Conservation (phyloP, 2,329 filamentous ascomycete species). For the Curvularia sp. region DNA sequence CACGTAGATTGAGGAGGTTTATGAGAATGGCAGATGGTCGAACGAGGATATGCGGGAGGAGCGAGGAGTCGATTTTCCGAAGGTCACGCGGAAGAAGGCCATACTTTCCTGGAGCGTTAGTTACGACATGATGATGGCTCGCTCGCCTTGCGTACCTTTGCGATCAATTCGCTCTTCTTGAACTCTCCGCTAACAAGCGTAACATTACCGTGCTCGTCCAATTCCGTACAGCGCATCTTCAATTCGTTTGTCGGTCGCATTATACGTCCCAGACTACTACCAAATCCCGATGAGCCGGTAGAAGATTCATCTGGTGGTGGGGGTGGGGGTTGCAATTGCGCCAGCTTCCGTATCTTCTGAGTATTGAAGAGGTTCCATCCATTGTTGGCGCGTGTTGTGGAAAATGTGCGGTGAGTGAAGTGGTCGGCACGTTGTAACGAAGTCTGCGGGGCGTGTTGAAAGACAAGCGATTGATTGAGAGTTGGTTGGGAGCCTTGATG, state of each 20-base stretch:
- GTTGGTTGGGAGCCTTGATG: constrained; percentile 3
- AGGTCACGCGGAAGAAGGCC: constrained; percentile 91
- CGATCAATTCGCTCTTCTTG: constrained; percentile 96
- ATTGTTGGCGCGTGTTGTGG: constrained; percentile 19
- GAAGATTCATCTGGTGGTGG: constrained; percentile 64
- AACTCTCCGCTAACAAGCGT: constrained; percentile 94
- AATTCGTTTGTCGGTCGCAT: constrained; percentile 84
- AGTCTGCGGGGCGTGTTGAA: neutral
- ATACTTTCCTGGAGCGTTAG: constrained; percentile 65
- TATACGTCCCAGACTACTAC: constrained; percentile 66
- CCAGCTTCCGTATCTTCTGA: constrained; percentile 46
- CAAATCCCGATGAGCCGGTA: constrained; percentile 49
- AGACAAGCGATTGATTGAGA: constrained; percentile 6
- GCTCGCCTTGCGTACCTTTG: constrained; percentile 67
- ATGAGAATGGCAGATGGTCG: constrained; percentile 92
- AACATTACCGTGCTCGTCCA: constrained; percentile 90
- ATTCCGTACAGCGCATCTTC: constrained; percentile 89
- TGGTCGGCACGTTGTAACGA: neutral
- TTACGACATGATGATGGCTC: neutral
- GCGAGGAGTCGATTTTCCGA: constrained; percentile 96
- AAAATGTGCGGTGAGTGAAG: constrained; percentile 13
- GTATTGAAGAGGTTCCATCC: constrained; percentile 37
- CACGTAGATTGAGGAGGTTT: constrained; percentile 94
- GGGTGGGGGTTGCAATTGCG: constrained; percentile 66
- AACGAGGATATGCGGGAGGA: constrained; percentile 92